These are phyloP conservation scores for Pulveroboletus sp. DNA, from an alignment of 768 basidiomycete genomes.

Conservation along the genomic window DNA sequence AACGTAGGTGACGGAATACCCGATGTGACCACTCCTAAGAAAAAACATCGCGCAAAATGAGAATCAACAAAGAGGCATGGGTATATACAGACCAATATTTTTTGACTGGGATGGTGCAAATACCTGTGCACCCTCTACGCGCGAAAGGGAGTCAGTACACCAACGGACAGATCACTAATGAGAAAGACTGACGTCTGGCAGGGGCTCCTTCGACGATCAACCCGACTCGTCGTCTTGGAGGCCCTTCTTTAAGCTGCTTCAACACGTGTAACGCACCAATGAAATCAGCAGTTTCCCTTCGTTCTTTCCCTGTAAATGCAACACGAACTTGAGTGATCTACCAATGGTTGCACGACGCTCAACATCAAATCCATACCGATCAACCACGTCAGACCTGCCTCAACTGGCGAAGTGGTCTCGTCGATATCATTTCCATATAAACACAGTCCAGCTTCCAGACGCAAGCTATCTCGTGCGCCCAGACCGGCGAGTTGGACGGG, in stretches of 20 bases:
- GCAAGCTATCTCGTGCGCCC: constrained; percentile 89
- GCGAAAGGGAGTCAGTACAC: not conserved
- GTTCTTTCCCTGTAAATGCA: constrained; percentile 63
- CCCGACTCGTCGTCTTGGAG: constrained; percentile 74
- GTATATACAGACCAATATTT: constrained; percentile 50
- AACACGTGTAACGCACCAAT: constrained; percentile 74
- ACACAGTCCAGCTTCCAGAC: constrained; percentile 96
- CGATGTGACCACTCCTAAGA: constrained; percentile 71
- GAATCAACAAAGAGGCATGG: constrained; percentile 4
- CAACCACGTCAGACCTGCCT: constrained; percentile 91
- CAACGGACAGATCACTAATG: not conserved
- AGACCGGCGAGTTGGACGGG: constrained; percentile 82
- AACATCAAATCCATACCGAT: constrained; percentile 56
- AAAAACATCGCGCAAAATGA: constrained; percentile 18
- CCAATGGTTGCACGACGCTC: not conserved
- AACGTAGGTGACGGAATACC: constrained; percentile 94
- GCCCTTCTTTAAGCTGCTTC: constrained; percentile 76
- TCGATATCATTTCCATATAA: constrained; percentile 93
- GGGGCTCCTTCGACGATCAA: constrained; percentile 80
- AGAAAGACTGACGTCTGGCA: constrained; percentile 60
- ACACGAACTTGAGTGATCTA: not conserved
- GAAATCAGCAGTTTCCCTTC: constrained; percentile 66
- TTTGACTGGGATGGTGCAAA: constrained; percentile 52
- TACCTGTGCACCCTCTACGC: constrained; percentile 74
- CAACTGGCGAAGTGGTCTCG: constrained; percentile 80